phyloP scores from a whole-genome alignment of 2,329 filamentous ascomycete species.

The Fusarium multiceps region DNA sequence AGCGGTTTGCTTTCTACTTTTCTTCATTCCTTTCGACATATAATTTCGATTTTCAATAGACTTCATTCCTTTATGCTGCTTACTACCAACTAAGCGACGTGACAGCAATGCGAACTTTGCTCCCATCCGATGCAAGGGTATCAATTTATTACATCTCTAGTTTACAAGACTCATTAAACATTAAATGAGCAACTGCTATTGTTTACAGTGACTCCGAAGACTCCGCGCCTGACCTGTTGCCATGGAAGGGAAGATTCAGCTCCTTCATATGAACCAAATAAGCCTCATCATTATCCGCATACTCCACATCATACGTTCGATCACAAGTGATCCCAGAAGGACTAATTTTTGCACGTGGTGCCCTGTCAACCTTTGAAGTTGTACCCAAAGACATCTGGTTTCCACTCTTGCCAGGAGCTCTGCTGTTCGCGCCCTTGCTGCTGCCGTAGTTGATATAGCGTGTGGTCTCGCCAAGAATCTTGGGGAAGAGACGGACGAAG shows the following conservation, averaged over 20 bases:
- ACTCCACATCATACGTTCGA: neutral
- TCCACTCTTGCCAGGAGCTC: too few species aligned
- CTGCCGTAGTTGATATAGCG: neutral
- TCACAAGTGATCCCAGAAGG: neutral
- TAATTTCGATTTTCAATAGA: conserved; percentile 7
- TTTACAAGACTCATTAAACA: neutral
- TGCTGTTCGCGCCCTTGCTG: neutral
- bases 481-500: neutral
- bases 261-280: neutral
- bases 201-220: neutral
- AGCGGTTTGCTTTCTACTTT: neutral
- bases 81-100: too few species aligned
- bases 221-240: neutral
- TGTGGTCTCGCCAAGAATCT: neutral
- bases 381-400: too few species aligned
- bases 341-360: too few species aligned
- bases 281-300: neutral
- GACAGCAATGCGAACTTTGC: too few species aligned
- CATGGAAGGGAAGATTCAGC: neutral
- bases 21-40: conserved; percentile 12
- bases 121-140: too few species aligned
- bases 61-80: neutral
- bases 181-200: neutral
- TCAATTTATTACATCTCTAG: too few species aligned
- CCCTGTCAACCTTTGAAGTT: neutral